Conservation (phyloP, 768 basidiomycete genomes). For the Mrakia gelida region DNA sequence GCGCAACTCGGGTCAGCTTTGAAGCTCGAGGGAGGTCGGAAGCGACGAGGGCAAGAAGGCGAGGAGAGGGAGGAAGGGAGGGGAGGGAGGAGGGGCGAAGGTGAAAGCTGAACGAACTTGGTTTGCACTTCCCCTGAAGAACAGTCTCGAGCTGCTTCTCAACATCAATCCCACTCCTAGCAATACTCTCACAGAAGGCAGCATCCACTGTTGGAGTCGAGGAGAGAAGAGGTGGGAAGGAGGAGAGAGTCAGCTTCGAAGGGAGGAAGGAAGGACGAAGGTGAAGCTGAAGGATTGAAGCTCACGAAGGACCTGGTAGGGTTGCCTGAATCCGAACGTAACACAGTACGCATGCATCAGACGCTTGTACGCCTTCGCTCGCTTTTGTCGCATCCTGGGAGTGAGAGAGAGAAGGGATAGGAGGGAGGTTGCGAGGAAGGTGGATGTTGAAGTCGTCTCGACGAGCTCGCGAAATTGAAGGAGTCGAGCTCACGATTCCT, state of each 20-base stretch:
- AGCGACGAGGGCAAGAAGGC: slow-evolving; percentile 35
- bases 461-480: too few relatives aligned
- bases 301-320: slow-evolving; percentile 85
- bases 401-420: not conserved
- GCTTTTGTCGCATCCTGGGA: slow-evolving; percentile 76
- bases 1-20: not conserved
- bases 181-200: slow-evolving; percentile 68
- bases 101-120: slow-evolving; percentile 59
- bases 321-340: slow-evolving; percentile 49
- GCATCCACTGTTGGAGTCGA: slow-evolving; percentile 65
- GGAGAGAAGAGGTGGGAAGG: not conserved
- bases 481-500: too few relatives aligned
- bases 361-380: slow-evolving; percentile 89
- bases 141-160: slow-evolving; percentile 67
- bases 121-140: slow-evolving; percentile 82
- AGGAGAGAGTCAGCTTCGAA: not conserved
- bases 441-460: slow-evolving; percentile 1
- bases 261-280: slow-evolving; percentile 1
- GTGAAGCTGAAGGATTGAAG: slow-evolving; percentile 23
- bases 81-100: slow-evolving; percentile 26
- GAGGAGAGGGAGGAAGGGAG: slow-evolving; percentile 32
- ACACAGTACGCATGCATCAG: slow-evolving; percentile 63
- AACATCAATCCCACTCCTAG: slow-evolving; percentile 68
- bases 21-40: slow-evolving; percentile 47
- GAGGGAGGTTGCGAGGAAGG: too few relatives aligned